These are phyloP conservation scores for Gossypioides kirkii DNA, from an alignment of 345 rosid species.

Conservation along the genomic window DNA sequence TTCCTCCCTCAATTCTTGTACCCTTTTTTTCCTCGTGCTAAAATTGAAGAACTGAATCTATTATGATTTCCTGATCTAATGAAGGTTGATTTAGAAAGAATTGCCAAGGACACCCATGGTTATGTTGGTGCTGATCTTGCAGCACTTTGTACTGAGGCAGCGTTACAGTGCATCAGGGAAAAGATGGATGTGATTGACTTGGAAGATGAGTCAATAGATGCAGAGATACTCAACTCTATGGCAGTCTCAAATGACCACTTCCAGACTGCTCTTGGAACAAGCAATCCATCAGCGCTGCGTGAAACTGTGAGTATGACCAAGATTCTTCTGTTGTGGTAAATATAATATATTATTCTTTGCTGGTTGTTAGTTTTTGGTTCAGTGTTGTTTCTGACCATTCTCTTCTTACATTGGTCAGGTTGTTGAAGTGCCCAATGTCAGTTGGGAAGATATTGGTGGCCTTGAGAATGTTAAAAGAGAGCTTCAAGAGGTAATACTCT, in stretches of 20 bases:
- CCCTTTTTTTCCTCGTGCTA: not conserved
- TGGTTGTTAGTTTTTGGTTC: not conserved
- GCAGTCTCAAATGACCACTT: constrained; percentile 92
- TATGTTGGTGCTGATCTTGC: constrained; percentile 99
- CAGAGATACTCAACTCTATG: constrained; percentile 90
- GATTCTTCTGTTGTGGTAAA: not conserved
- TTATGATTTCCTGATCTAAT: constrained; percentile 11
- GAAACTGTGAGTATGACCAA: constrained; percentile 16
- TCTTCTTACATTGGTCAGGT: constrained; percentile 38
- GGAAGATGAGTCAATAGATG: constrained; percentile 92
- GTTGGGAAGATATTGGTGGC: constrained; percentile 94
- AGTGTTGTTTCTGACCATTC: constrained; percentile 1
- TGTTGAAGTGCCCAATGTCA: constrained; percentile 93
- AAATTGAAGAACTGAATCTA: not conserved
- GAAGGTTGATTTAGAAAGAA: constrained; percentile 89
- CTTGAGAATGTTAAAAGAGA: constrained; percentile 93
- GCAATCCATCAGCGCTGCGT: constrained; percentile 80
- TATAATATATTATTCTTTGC: not conserved
- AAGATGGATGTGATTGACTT: constrained; percentile 97
- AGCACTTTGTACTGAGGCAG: constrained; percentile 95
- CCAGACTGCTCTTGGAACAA: constrained; percentile 77
- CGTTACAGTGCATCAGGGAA: constrained; percentile 96
- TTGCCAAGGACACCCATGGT: constrained; percentile 87
- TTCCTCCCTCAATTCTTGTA: not conserved
- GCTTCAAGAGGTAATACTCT: constrained; percentile 72